Evolutionary conservation across 2,329 filamentous ascomycete genomes (phyloP).

Genomic region (Cladorrhinum sp.): DNA sequence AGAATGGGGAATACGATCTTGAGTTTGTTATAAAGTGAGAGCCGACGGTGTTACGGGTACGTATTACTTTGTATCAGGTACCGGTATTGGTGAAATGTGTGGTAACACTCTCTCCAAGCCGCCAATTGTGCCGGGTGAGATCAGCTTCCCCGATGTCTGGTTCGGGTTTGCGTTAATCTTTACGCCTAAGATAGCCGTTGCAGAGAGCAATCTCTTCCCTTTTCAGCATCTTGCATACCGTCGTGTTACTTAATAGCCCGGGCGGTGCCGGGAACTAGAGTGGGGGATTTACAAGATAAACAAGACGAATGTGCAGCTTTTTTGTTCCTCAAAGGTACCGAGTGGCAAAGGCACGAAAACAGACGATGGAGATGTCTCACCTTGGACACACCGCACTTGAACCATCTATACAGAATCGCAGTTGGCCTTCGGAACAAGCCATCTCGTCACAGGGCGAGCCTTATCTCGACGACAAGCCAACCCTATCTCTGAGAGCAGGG

Average conservation of each 20-base stretch:
- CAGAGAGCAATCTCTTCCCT: conserved; percentile 24
- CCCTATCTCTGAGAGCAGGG: neutral
- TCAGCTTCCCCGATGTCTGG: neutral
- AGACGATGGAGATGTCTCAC: neutral
- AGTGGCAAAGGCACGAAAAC: neutral
- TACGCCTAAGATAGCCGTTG: conserved; percentile 26
- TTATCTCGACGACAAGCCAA: neutral
- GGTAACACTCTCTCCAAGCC: neutral
- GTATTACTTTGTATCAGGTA: neutral
- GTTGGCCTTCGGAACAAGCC: neutral
- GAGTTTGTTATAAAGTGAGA: too few relatives aligned
- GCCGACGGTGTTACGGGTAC: too few relatives aligned
- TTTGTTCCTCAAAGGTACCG: neutral
- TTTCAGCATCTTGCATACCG: conserved; percentile 24
- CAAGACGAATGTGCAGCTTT: neutral
- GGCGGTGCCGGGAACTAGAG: conserved; percentile 2
- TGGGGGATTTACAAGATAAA: neutral
- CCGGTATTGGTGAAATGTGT: too few relatives aligned
- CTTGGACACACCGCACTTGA: neutral
- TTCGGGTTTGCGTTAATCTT: conserved; percentile 5
- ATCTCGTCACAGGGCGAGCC: neutral
- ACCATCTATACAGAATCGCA: neutral
- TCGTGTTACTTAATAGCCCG: conserved; percentile 12
- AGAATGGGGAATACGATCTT: too few relatives aligned
- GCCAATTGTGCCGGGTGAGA: conserved; percentile 35